Evolutionary conservation across 2,329 filamentous ascomycete species (phyloP).

Genomic region (Atkinsonella hypoxylon): DNA sequence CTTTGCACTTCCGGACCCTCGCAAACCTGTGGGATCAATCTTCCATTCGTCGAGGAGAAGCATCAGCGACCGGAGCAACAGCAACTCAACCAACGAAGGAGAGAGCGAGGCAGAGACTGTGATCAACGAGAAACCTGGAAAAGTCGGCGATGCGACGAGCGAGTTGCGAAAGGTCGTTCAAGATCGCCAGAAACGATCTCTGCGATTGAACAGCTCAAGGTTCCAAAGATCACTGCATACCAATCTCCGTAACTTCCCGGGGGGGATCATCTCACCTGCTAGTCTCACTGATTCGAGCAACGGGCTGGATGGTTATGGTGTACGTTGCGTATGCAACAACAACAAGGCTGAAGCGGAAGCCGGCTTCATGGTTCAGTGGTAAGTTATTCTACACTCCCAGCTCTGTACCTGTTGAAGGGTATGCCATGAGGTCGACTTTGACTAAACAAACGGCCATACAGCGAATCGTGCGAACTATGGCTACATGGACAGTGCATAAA

Average conservation of each 20-base stretch:
- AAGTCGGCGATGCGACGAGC: slow-evolving; percentile 44
- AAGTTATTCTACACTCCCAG: slow-evolving; percentile 13
- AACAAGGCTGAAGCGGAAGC: slow-evolving; percentile 32
- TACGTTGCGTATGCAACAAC: slow-evolving; percentile 46
- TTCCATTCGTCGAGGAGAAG: slow-evolving; percentile 36
- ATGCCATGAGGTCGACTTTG: not conserved
- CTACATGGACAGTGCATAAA: slow-evolving; percentile 53
- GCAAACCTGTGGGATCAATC: slow-evolving; percentile 35
- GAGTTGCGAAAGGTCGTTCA: slow-evolving; percentile 48
- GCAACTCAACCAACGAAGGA: slow-evolving; percentile 26
- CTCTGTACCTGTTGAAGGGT: not conserved
- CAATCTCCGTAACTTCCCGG: slow-evolving; percentile 19
- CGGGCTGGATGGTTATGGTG: slow-evolving; percentile 27
- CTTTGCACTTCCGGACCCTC: slow-evolving; percentile 43
- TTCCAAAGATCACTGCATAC: slow-evolving; percentile 23
- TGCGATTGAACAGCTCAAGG: slow-evolving; percentile 19
- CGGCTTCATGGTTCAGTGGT: slow-evolving; percentile 54
- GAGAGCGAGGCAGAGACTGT: slow-evolving; percentile 51
- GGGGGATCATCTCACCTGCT: slow-evolving; percentile 37
- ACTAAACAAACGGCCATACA: slow-evolving; percentile 15
- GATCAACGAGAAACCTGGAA: slow-evolving; percentile 31
- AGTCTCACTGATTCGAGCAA: slow-evolving; percentile 37
- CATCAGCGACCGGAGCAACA: slow-evolving; percentile 36
- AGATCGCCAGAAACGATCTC: slow-evolving; percentile 32
- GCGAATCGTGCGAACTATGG: slow-evolving; percentile 54